phyloP scores from a whole-genome alignment of 2,329 filamentous ascomycete genomes.

The Westerdykella aurantiaca region DNA sequence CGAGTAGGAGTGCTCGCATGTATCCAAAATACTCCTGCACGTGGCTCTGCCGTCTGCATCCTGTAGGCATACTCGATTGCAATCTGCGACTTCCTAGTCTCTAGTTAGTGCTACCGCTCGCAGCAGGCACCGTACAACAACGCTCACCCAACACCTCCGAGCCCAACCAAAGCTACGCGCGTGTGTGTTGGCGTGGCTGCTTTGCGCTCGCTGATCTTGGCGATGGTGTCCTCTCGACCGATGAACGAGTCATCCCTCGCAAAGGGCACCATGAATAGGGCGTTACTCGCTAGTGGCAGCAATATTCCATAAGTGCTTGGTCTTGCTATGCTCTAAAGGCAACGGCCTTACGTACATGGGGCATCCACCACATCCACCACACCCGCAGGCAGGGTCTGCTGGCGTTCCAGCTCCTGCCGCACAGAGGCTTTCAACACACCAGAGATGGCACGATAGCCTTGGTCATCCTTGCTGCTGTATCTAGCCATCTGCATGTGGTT shows the following conservation, averaged over 20 bases:
- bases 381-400: conserved; percentile 1
- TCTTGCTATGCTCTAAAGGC: conserved; percentile 4
- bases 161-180: conserved; percentile 12
- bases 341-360: conserved; percentile 7
- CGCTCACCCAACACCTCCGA: conserved; percentile 15
- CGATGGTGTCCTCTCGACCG: conserved; percentile 7
- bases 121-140: neutral
- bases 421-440: conserved; percentile 24
- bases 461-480: conserved; percentile 24
- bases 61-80: conserved; percentile 3
- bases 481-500: conserved; percentile 39
- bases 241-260: conserved; percentile 5
- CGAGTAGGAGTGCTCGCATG: conserved; percentile 1
- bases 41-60: too few relatives aligned
- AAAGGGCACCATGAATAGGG: conserved; percentile 8
- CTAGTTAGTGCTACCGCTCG: conserved; percentile 1
- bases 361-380: neutral
- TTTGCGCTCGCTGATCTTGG: conserved; percentile 4
- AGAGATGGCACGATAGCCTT: conserved; percentile 26
- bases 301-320: conserved; percentile 3
- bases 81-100: conserved; percentile 12
- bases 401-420: conserved; percentile 4
- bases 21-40: too few relatives aligned
- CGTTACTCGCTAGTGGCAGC: conserved; percentile 2
- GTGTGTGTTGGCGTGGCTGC: conserved; percentile 2